These are phyloP conservation scores for Claviceps pazoutovae DNA, from an alignment of 2,329 filamentous ascomycete species.

Conservation along the genomic window DNA sequence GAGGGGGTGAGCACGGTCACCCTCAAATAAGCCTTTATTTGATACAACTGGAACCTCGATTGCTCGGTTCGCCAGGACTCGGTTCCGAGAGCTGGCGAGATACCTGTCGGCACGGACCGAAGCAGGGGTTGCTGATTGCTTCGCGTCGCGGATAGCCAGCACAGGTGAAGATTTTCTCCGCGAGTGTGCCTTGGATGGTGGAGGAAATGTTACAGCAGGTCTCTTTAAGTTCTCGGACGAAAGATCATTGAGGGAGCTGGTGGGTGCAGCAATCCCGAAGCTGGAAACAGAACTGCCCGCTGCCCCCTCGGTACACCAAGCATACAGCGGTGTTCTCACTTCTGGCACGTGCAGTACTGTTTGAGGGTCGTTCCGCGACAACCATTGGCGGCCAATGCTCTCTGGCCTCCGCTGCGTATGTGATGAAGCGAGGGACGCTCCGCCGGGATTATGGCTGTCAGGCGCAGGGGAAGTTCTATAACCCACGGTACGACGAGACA, in stretches of 20 bases:
- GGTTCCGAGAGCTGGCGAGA: neutral
- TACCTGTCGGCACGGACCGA: neutral
- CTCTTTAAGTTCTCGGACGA: conserved; percentile 3
- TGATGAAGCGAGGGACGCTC: too few relatives aligned
- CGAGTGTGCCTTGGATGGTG: conserved; percentile 13
- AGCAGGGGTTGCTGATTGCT: conserved; percentile 1
- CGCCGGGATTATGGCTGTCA: too few relatives aligned
- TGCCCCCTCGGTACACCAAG: neutral
- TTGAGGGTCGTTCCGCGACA: neutral
- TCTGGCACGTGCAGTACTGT: neutral
- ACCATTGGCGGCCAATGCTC: neutral
- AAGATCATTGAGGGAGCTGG: conserved; percentile 6
- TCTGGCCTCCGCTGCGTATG: neutral
- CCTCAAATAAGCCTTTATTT: neutral
- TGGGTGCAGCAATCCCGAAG: conserved; percentile 18
- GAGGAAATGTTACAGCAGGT: conserved; percentile 1
- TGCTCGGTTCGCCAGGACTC: neutral
- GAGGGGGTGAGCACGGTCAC: neutral
- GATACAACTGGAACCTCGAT: neutral
- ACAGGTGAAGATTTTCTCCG: conserved; percentile 38
- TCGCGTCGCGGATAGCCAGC: conserved; percentile 20
- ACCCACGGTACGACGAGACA: neutral
- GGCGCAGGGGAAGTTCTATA: too few relatives aligned
- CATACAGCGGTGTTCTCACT: neutral
- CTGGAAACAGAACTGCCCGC: conserved; percentile 13